A percentile compares a stretch with the other conserved stretches of the same genome.
phyloP scores from a whole-genome alignment of 495 filamentous ascomycete genomes.

The Penicillium riverlandense region DNA sequence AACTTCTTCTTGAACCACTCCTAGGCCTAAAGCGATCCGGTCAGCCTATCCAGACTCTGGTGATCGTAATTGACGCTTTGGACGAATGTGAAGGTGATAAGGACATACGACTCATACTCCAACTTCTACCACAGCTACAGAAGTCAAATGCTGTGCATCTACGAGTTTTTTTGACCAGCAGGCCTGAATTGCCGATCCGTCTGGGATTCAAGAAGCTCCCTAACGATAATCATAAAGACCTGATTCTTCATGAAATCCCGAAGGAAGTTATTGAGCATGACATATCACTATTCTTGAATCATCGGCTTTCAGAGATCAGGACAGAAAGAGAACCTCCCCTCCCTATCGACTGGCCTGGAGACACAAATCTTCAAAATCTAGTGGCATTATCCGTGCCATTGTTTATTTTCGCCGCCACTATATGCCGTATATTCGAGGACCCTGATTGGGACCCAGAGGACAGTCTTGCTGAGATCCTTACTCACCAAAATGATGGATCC shows the following conservation, averaged over 20 bases:
- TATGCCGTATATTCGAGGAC: constrained; percentile 14
- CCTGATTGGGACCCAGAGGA: not conserved
- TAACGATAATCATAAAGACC: constrained; percentile 8
- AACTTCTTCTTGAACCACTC: too few relatives aligned
- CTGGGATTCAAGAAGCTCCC: constrained; percentile 8
- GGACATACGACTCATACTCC: too few relatives aligned
- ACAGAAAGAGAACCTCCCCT: constrained; percentile 2
- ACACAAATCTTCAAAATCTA: not conserved
- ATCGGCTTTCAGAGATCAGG: constrained; percentile 6
- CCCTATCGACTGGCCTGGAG: not conserved
- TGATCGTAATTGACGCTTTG: too few relatives aligned
- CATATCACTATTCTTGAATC: constrained; percentile 11
- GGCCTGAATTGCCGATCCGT: constrained; percentile 31
- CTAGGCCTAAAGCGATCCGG: too few relatives aligned
- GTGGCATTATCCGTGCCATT: constrained; percentile 6
- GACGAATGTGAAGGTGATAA: too few relatives aligned
- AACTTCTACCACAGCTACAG: too few relatives aligned
- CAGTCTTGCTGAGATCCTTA: not conserved
- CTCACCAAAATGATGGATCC: too few relatives aligned
- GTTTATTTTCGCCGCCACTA: constrained; percentile 20
- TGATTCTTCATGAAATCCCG: constrained; percentile 12
- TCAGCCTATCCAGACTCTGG: too few relatives aligned
- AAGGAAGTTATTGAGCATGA: constrained; percentile 10
- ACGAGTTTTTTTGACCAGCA: too few relatives aligned
- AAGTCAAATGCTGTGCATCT: too few relatives aligned